Conservation (phyloP, 768 basidiomycete species). For the Leucocoprinus leucothites region DNA sequence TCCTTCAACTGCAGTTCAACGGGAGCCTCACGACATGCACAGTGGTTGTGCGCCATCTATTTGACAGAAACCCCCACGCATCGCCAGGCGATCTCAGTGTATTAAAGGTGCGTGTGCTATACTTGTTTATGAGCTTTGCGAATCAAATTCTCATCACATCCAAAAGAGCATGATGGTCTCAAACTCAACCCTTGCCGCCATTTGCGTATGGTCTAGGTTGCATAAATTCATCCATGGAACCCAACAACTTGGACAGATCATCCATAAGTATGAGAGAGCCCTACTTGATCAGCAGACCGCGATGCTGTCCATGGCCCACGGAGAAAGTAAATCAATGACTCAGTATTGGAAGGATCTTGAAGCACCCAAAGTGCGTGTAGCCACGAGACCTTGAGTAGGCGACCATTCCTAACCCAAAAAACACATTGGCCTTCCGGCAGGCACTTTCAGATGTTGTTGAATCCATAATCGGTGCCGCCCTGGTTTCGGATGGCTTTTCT, state of each 20-base stretch:
- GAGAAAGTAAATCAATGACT: conserved; percentile 50
- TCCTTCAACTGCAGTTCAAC: neutral
- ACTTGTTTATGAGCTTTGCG: neutral
- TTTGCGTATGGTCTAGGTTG: conserved; percentile 70
- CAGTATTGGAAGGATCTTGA: conserved; percentile 81
- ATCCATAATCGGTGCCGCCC: conserved; percentile 75
- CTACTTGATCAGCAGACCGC: conserved; percentile 42
- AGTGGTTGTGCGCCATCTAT: conserved; percentile 79
- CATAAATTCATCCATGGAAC: conserved; percentile 61
- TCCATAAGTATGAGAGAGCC: conserved; percentile 50
- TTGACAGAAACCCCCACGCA: conserved; percentile 55
- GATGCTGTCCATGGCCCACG: conserved; percentile 44
- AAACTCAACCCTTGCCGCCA: conserved; percentile 70
- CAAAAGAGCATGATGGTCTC: conserved; percentile 84
- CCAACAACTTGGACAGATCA: conserved; percentile 42
- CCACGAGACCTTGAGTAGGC: neutral
- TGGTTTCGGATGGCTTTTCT: conserved; percentile 71
- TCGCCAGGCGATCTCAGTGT: conserved; percentile 77
- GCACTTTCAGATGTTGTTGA: conserved; percentile 78
- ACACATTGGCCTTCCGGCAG: conserved; percentile 32
- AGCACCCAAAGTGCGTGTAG: conserved; percentile 63
- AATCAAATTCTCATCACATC: conserved; percentile 2
- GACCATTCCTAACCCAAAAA: neutral
- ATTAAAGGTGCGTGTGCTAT: conserved; percentile 53
- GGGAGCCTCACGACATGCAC: conserved; percentile 12